A percentile compares a stretch with the other conserved stretches of the same genome.
Evolutionary conservation across 2,329 filamentous ascomycete genomes (phyloP).

Genomic region (Sclerotinia glacialis): DNA sequence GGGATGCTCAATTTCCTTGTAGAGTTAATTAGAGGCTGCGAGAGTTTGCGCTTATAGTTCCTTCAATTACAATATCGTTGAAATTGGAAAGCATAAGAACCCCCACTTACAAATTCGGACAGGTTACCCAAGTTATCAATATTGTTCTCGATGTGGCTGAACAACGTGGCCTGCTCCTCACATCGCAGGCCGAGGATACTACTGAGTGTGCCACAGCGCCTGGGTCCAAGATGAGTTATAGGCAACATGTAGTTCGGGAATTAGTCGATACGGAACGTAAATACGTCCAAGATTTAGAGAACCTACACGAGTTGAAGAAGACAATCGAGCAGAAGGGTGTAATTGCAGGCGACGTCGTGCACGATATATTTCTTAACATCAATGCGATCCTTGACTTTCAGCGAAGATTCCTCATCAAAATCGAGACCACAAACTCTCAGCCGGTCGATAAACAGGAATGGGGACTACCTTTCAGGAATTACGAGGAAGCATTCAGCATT

Average conservation of each 20-base stretch:
- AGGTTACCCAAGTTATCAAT: conserved; percentile 90
- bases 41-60: not conserved
- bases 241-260: conserved; percentile 88
- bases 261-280: conserved; percentile 93
- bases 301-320: conserved; percentile 88
- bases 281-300: conserved; percentile 95
- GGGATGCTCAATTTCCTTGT: not conserved
- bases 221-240: conserved; percentile 63
- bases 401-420: conserved; percentile 87
- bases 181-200: conserved; percentile 54
- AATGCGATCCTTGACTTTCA: conserved; percentile 95
- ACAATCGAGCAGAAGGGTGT: conserved; percentile 82
- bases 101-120: conserved; percentile 19
- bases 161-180: conserved; percentile 68
- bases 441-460: conserved; percentile 77
- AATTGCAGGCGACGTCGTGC: conserved; percentile 83
- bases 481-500: conserved; percentile 84
- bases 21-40: not conserved
- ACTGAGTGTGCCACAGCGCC: conserved; percentile 48
- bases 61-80: not conserved
- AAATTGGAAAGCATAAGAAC: conserved; percentile 1
- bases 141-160: conserved; percentile 85
- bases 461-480: conserved; percentile 85
- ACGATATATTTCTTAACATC: conserved; percentile 95
- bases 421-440: conserved; percentile 91